Conservation (phyloP, 768 basidiomycete species). For the Tephrocybe sp. region DNA sequence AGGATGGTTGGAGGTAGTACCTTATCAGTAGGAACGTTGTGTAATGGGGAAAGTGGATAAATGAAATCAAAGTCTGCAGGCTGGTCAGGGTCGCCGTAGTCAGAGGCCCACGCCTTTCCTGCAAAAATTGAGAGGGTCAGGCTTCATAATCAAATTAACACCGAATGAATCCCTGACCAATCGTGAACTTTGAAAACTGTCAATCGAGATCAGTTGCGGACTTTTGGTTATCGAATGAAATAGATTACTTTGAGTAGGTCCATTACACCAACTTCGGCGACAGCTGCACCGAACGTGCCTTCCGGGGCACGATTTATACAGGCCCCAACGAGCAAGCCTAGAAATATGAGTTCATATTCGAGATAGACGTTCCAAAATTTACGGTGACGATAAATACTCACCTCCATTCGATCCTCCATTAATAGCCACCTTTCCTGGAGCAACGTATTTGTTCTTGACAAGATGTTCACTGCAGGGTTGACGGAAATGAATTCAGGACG, state of each 20-base stretch:
- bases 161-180: slow-evolving; percentile 43
- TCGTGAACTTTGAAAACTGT: slow-evolving; percentile 76
- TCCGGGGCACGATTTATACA: slow-evolving; percentile 79
- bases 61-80: slow-evolving; percentile 86
- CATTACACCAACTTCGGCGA: slow-evolving; percentile 81
- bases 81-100: slow-evolving; percentile 76
- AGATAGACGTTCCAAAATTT: too few relatives aligned
- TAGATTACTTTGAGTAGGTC: slow-evolving; percentile 71
- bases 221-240: not conserved
- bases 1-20: slow-evolving; percentile 69
- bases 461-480: slow-evolving; percentile 57
- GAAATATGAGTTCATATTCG: not conserved
- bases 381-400: too few relatives aligned
- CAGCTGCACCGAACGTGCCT: slow-evolving; percentile 71
- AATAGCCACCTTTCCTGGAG: slow-evolving; percentile 68
- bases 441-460: slow-evolving; percentile 70
- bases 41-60: slow-evolving; percentile 74
- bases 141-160: slow-evolving; percentile 6
- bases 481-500: not conserved
- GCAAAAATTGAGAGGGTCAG: slow-evolving; percentile 2
- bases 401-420: slow-evolving; percentile 86
- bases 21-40: slow-evolving; percentile 67
- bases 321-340: slow-evolving; percentile 82
- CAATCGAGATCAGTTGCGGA: not conserved
- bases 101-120: slow-evolving; percentile 78